Evolutionary conservation across 2,329 filamentous ascomycete species (phyloP).

Genomic region (Aaosphaeria pasadenensis): DNA sequence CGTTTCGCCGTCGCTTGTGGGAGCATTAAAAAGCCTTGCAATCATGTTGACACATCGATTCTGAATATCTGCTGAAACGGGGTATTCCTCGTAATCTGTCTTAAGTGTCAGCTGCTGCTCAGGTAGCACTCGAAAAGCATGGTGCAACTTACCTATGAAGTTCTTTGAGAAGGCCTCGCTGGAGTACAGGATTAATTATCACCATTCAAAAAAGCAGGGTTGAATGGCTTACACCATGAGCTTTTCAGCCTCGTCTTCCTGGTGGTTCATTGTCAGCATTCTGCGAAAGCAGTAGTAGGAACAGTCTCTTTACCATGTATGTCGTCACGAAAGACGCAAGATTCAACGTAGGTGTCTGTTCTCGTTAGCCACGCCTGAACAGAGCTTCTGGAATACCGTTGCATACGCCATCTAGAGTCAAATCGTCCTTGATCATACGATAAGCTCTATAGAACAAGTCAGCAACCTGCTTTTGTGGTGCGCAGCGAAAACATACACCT

Average conservation of each 20-base stretch:
- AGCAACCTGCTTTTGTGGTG: background rate
- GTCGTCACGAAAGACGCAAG: conserved; percentile 92
- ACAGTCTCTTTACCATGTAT: conserved; percentile 74
- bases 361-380: conserved; percentile 3
- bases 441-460: conserved; percentile 57
- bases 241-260: conserved; percentile 94
- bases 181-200: conserved; percentile 4
- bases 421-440: conserved; percentile 85
- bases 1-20: conserved; percentile 51
- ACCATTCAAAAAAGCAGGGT: background rate
- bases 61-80: conserved; percentile 58
- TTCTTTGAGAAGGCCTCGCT: conserved; percentile 85
- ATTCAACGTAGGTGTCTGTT: conserved; percentile 47
- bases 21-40: conserved; percentile 76
- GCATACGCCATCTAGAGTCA: conserved; percentile 82
- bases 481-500: conserved; percentile 49
- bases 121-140: background rate
- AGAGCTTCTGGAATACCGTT: conserved; percentile 1
- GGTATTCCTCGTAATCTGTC: conserved; percentile 48
- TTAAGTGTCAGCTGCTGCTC: too few relatives aligned
- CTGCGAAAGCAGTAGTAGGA: too few relatives aligned
- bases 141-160: conserved; percentile 54
- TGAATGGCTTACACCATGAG: conserved; percentile 77
- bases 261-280: conserved; percentile 2
- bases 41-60: conserved; percentile 69